Evolutionary conservation across 2,329 filamentous ascomycete species (phyloP).

Genomic region (Leptosphaerulina australis): DNA sequence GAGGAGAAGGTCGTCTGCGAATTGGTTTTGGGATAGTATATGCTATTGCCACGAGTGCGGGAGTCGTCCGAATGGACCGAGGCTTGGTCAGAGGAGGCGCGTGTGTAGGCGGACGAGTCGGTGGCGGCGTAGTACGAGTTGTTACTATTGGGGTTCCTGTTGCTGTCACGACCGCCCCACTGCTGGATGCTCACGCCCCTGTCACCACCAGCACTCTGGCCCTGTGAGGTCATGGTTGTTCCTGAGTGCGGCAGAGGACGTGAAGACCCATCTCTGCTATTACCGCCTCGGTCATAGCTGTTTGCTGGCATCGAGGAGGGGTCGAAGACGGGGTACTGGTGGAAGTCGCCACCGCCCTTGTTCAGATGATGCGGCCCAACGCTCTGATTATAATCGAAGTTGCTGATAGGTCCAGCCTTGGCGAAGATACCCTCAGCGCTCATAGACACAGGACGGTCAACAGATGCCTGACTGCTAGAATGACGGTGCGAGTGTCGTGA

Average conservation of each 20-base stretch:
- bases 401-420: slow-evolving; percentile 84
- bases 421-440: slow-evolving; percentile 70
- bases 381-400: slow-evolving; percentile 75
- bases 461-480: slow-evolving; percentile 59
- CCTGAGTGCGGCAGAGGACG: slow-evolving; percentile 63
- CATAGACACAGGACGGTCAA: slow-evolving; percentile 70
- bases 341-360: slow-evolving; percentile 77
- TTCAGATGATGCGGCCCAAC: slow-evolving; percentile 83
- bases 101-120: slow-evolving; percentile 58
- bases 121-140: slow-evolving; percentile 33
- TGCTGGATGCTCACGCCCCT: slow-evolving; percentile 75
- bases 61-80: slow-evolving; percentile 69
- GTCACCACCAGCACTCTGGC: slow-evolving; percentile 64
- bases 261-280: slow-evolving; percentile 60
- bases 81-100: slow-evolving; percentile 67
- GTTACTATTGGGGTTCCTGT: slow-evolving; percentile 14
- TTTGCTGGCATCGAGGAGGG: slow-evolving; percentile 58
- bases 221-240: slow-evolving; percentile 68
- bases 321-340: slow-evolving; percentile 84
- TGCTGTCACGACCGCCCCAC: slow-evolving; percentile 62
- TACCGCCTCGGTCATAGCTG: slow-evolving; percentile 54
- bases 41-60: slow-evolving; percentile 58
- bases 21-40: slow-evolving; percentile 56
- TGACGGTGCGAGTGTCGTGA: slow-evolving; percentile 68
- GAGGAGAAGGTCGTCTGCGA: slow-evolving; percentile 60